Evolutionary conservation across 371 early-diverging fungal species (phyloP).

Genomic region (Fennellomyces sp.): DNA sequence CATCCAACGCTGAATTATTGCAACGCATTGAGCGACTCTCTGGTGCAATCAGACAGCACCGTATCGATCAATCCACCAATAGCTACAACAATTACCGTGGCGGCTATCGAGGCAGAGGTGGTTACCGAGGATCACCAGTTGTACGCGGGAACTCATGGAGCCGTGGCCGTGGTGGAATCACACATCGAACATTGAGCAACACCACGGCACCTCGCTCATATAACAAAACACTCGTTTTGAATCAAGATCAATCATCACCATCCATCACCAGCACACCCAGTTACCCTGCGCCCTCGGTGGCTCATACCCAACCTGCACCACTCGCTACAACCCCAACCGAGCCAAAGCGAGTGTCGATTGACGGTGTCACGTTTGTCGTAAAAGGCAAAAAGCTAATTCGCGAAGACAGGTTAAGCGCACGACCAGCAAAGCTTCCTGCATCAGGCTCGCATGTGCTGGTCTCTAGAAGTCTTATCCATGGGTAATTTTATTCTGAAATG

Average conservation of each 20-base stretch:
- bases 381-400: slow-evolving; percentile 46
- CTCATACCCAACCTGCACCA: slow-evolving; percentile 10
- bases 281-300: slow-evolving; percentile 8
- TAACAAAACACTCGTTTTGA: slow-evolving; percentile 10
- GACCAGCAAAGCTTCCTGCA: not conserved
- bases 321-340: slow-evolving; percentile 12
- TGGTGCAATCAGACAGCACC: slow-evolving; percentile 37
- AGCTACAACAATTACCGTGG: slow-evolving; percentile 5
- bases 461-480: not conserved
- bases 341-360: slow-evolving; percentile 38
- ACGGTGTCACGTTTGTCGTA: slow-evolving; percentile 48
- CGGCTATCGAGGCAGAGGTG: not conserved
- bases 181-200: not conserved
- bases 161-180: not conserved
- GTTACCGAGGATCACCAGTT: not conserved
- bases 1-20: slow-evolving; percentile 32
- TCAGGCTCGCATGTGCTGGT: slow-evolving; percentile 21
- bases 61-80: slow-evolving; percentile 9
- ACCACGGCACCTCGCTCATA: slow-evolving; percentile 11
- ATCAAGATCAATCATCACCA: not conserved
- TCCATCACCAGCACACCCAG: not conserved
- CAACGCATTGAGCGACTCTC: slow-evolving; percentile 38
- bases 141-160: slow-evolving; percentile 6
- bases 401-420: slow-evolving; percentile 27
- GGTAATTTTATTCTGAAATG: not conserved